Conservation (phyloP, 208 protist species). For the Novymonas esmeraldas region DNA sequence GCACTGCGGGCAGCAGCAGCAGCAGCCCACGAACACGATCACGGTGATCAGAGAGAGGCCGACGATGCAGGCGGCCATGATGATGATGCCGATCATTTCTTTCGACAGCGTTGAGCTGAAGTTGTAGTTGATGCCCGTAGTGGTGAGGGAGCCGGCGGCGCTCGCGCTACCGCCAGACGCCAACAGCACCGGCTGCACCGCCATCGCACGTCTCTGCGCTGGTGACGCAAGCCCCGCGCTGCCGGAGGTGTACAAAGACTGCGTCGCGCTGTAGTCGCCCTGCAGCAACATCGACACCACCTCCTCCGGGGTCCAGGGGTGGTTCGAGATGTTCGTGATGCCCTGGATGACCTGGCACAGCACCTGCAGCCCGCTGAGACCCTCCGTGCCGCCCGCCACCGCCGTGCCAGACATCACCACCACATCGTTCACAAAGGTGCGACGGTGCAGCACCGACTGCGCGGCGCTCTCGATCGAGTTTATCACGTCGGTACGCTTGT, state of each 20-base stretch:
- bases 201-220: not conserved
- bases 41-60: conserved; percentile 27
- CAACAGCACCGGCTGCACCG: not conserved
- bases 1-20: conserved; percentile 35
- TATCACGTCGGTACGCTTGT: not conserved
- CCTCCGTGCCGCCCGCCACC: not conserved
- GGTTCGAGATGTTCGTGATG: not conserved
- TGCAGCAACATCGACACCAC: conserved; percentile 23
- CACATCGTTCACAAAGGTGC: conserved; percentile 2
- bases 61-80: conserved; percentile 32
- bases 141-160: conserved; percentile 5
- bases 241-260: conserved; percentile 14
- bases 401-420: conserved; percentile 3
- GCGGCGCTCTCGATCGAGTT: conserved; percentile 4
- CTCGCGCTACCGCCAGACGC: not conserved
- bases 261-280: conserved; percentile 26
- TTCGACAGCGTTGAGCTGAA: conserved; percentile 8
- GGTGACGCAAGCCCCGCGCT: not conserved
- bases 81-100: conserved; percentile 29
- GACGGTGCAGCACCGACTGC: not conserved
- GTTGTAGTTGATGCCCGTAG: conserved; percentile 18
- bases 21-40: conserved; percentile 11
- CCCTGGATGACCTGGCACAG: conserved; percentile 26
- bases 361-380: conserved; percentile 18
- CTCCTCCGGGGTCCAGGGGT: conserved; percentile 12